phyloP scores from a whole-genome alignment of 2,329 filamentous ascomycete species.

The Microcera coccophila region DNA sequence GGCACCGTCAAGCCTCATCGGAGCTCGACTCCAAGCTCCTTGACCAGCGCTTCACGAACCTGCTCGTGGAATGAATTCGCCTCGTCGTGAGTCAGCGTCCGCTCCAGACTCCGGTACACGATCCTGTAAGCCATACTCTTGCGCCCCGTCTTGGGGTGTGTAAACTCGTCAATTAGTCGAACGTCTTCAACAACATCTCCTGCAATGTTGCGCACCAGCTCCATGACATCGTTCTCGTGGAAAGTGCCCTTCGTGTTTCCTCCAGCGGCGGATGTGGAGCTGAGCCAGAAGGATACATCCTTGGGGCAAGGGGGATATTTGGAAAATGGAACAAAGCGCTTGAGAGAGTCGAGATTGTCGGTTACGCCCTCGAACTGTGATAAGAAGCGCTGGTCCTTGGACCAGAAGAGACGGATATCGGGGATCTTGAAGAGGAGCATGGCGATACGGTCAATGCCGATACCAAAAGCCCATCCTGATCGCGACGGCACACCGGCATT shows the following conservation, averaged over 20 bases:
- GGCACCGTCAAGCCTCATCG: conserved; percentile 23
- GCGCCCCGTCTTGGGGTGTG: conserved; percentile 77
- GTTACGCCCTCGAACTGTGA: conserved; percentile 70
- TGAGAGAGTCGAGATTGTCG: conserved; percentile 45
- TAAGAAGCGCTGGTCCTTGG: conserved; percentile 77
- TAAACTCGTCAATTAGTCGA: conserved; percentile 76
- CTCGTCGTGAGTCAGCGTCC: conserved; percentile 81
- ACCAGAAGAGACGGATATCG: conserved; percentile 97
- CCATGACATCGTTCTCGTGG: conserved; percentile 97
- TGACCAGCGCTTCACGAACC: conserved; percentile 62
- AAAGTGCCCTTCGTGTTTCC: conserved; percentile 52
- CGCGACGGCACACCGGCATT: conserved; percentile 71
- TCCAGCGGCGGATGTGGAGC: conserved; percentile 40
- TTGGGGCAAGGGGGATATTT: conserved; percentile 86
- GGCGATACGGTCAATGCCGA: conserved; percentile 90
- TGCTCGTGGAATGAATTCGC: conserved; percentile 70
- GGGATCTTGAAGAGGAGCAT: conserved; percentile 97
- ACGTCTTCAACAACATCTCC: conserved; percentile 89
- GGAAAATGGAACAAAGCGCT: conserved; percentile 79
- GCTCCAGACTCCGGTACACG: conserved; percentile 88
- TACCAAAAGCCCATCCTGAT: conserved; percentile 91
- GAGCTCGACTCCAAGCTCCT: conserved; percentile 69
- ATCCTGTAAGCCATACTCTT: conserved; percentile 89
- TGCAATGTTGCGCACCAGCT: conserved; percentile 77
- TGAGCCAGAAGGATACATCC: conserved; percentile 92